phyloP scores from a whole-genome alignment of 2,329 filamentous ascomycete genomes.

The Lecanoromycetidae sp. region DNA sequence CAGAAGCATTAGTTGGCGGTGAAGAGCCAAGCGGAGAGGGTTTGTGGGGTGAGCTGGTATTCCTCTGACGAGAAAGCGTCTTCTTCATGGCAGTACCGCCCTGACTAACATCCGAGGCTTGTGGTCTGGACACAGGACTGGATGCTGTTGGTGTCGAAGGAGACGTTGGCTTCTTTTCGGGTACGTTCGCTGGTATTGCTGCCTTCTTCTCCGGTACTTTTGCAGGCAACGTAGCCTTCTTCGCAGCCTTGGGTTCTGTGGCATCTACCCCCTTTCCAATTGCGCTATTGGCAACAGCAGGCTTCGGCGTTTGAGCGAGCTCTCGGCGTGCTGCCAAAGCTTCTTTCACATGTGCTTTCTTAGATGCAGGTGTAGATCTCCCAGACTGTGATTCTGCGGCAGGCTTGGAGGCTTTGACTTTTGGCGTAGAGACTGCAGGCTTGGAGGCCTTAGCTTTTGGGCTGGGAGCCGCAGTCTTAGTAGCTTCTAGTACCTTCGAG shows the following conservation, averaged over 20 bases:
- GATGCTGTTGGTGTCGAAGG: constrained; percentile 4
- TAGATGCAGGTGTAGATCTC: too few species aligned
- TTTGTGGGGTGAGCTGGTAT: constrained; percentile 44
- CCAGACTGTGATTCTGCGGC: too few species aligned
- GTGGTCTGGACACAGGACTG: constrained; percentile 18
- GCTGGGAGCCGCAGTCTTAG: not conserved
- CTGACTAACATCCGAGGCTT: constrained; percentile 17
- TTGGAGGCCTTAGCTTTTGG: not conserved
- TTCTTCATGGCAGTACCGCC: constrained; percentile 13
- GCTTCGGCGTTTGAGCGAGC: not conserved
- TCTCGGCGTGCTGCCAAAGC: not conserved
- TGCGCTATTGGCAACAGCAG: not conserved
- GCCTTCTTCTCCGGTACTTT: too few species aligned
- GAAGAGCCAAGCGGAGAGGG: constrained; percentile 51
- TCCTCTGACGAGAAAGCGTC: constrained; percentile 21
- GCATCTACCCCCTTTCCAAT: not conserved
- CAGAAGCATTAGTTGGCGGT: constrained; percentile 48
- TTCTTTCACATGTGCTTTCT: not conserved
- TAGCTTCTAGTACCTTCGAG: not conserved
- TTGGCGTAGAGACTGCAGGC: not conserved
- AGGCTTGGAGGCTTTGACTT: not conserved
- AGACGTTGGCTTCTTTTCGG: not conserved
- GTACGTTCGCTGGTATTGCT: constrained; percentile 1
- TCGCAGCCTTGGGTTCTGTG: not conserved
- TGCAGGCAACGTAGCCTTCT: not conserved